A percentile compares a stretch with the other conserved stretches of the same genome.
These are phyloP conservation scores for Saturnispora serradocipensis DNA, from an alignment of 805 yeast genomes.

Conservation along the genomic window DNA sequence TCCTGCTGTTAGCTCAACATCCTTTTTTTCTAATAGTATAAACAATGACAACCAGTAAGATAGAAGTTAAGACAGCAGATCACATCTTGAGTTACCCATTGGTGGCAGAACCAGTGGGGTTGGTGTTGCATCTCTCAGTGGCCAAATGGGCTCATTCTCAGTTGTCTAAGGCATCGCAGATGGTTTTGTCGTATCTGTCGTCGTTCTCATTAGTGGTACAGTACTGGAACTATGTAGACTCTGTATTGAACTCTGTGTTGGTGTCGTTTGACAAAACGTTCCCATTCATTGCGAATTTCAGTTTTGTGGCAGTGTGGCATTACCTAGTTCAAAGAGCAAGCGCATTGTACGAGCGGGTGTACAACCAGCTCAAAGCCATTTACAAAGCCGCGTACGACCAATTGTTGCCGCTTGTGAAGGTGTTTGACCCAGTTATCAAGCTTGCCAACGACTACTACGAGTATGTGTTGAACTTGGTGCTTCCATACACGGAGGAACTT, in stretches of 20 bases:
- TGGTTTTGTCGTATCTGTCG: slow-evolving; percentile 13
- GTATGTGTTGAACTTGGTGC: slow-evolving; percentile 17
- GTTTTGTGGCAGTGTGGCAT: slow-evolving; percentile 12
- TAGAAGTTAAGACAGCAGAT: slow-evolving; percentile 7
- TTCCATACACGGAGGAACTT: slow-evolving; percentile 10
- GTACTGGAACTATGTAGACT: slow-evolving; percentile 20
- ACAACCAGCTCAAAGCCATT: background rate
- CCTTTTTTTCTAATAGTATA: background rate
- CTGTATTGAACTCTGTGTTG: slow-evolving; percentile 16
- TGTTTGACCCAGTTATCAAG: slow-evolving; percentile 22
- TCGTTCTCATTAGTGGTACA: slow-evolving; percentile 16
- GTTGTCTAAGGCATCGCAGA: slow-evolving; percentile 9
- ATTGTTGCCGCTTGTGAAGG: background rate
- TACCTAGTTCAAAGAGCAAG: background rate
- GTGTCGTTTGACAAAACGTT: slow-evolving; percentile 22
- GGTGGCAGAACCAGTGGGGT: slow-evolving; percentile 19
- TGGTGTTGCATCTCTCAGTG: slow-evolving; percentile 13
- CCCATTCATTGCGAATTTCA: slow-evolving; percentile 23
- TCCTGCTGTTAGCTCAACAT: background rate
- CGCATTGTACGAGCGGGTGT: background rate
- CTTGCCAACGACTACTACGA: slow-evolving; percentile 26
- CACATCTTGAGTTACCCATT: slow-evolving; percentile 28
- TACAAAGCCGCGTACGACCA: background rate
- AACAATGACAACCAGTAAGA: background rate
- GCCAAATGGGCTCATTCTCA: slow-evolving; percentile 15